These are phyloP conservation scores for Populus pruinosa DNA, from an alignment of 345 rosid genomes.

Conservation along the genomic window DNA sequence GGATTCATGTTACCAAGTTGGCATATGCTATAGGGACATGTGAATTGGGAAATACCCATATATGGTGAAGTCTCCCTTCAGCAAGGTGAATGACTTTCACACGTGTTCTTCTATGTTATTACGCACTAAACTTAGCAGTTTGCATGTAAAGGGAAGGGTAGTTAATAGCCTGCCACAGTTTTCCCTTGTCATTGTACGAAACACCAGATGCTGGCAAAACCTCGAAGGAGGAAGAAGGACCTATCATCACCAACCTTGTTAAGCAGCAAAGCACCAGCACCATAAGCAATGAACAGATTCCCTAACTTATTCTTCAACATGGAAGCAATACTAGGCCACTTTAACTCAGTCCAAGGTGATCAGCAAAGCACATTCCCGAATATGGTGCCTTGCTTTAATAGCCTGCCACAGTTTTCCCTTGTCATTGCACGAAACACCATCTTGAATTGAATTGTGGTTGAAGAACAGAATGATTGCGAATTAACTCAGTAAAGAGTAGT, in stretches of 20 bases:
- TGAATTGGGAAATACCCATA: neutral
- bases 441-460: no score
- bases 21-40: neutral
- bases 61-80: neutral
- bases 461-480: no score
- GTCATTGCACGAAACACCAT: no score
- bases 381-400: no score
- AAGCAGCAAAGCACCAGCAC: neutral
- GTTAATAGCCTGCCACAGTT: neutral
- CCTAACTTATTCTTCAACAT: neutral
- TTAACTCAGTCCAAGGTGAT: no score
- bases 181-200: no score
- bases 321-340: neutral
- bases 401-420: no score
- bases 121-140: neutral
- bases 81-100: neutral
- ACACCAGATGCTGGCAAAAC: neutral
- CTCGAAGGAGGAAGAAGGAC: neutral
- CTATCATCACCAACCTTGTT: neutral
- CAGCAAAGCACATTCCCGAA: no score
- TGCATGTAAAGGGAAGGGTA: neutral
- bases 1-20: neutral
- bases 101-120: neutral
- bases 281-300: neutral
- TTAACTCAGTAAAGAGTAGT: no score